Base-by-base conservation (phyloP, 768 basidiomycete species). In the Piloderma croceum region DNA sequence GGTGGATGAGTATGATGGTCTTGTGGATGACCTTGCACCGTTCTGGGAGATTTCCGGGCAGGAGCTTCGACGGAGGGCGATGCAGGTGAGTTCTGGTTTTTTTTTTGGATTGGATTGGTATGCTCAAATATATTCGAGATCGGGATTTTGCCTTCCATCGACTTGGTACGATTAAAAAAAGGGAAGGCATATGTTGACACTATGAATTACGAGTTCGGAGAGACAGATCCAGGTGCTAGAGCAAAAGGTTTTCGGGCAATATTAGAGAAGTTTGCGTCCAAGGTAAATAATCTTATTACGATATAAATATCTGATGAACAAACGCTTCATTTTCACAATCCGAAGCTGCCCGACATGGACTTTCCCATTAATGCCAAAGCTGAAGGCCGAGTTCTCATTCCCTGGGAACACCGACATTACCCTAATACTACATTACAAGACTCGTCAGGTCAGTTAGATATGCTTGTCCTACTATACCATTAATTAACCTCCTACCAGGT, bases 361-460 rank as follows among this genome's bases (percentile, higher is more conserved):
- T 81, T 99, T 48, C 79, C 96, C 1, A 79, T 99, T 63, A 98
- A 97, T 52, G 80, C 87, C 18, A 87, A 84, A 64, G 86, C 92
- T 1, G 96, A 98, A 64, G 90, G 94, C 9, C 82, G 96, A 12
- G 79, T 99, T 6, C 70, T 99, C 11, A 83, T 94, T 4, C 87
- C 91, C 31, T 96, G 92, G 91, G 91, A 94, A 57, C 79, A 88
- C 50, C 70, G 70, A n/a, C 57, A 65, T 27, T 81, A 76, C 52
- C 75, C 85, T 5, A 93, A 92, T 55, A 59, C 81, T 34, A 87
- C 90, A 0, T 31, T 21, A 10, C 61, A 63, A 49, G 62, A 63
- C 32, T 47, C 58, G 4, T 57, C 59, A 24, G 58, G 67, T n/a
- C n/a, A n/a, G 33, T 58, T 22, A 35, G 20, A 36, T 9, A 5